Evolutionary conservation across 2,329 filamentous ascomycete species (phyloP), one percentile per base, ranked within the genome.

Genomic region (Apiospora pterosperma): DNA sequence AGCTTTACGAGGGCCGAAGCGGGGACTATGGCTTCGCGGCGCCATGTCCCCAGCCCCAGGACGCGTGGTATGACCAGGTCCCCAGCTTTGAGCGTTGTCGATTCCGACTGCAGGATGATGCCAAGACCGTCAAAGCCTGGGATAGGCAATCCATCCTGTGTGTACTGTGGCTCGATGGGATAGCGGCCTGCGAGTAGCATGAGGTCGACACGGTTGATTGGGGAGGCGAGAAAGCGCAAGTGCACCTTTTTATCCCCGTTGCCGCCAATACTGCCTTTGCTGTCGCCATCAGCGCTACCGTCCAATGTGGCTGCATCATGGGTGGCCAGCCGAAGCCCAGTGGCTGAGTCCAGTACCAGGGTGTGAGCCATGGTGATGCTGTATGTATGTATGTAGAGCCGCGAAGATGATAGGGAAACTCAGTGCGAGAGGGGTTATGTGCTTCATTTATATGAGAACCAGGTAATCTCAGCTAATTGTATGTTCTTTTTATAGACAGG

Each of bases 161-260:
- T 61, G 61, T 64, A 55, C 6, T 59, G 48, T n/a, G 70, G 70
- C 58, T 70, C 68, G 52, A 68, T 63, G 41, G 70, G 70, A 59
- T 72, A 72, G 36, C 41, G 23, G n/a, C 67, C 70, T 4, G 67
- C 63, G 23, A 72, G 63, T 28, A 69, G 68, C 36, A 70, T 41
- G n/a, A 70, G 23, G 67, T 71, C 70, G 44, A 67, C 68, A 19
- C 69, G 68, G 68, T 71, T 72, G 64, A 72, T 68, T 3, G 70
- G 69, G 5, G 69, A 65, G 36, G 65, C 66, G 41, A 70, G 67
- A 60, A 70, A 70, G 44, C 64, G 59, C 59, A 72, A 58, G 10
- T 67, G 65, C 16, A 68, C 62, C 28, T 55, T 21, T 19, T 55
- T 23, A 3, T 41, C 39, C 36, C 36, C 6, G 14, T 41, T 21